Conservation (phyloP, 257 asterid genomes). For the Solanum etuberosum region DNA sequence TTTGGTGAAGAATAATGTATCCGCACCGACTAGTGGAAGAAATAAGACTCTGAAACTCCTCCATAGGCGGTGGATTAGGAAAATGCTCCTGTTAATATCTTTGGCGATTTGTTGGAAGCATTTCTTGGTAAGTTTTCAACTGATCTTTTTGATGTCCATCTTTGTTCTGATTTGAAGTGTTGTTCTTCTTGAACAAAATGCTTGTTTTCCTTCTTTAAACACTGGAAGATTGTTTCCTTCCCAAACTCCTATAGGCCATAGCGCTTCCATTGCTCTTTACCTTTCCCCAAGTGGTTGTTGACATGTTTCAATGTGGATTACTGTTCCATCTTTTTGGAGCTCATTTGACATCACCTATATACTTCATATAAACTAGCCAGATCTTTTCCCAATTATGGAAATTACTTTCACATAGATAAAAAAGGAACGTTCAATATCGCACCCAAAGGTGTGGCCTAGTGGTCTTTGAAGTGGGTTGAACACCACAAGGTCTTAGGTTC, state of each 20-base stretch:
- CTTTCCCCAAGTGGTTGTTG: background rate
- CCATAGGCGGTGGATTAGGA: constrained; percentile 50
- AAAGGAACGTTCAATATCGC: background rate
- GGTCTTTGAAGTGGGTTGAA: background rate
- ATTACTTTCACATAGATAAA: background rate
- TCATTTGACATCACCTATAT: background rate
- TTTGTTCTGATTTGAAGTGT: background rate
- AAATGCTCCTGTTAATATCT: constrained; percentile 32
- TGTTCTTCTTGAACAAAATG: background rate
- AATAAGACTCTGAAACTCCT: background rate
- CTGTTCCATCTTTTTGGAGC: background rate
- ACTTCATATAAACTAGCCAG: background rate
- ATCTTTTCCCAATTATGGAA: background rate
- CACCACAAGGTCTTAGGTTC: background rate
- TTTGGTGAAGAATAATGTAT: constrained; percentile 15
- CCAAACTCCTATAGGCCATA: background rate
- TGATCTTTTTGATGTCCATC: background rate
- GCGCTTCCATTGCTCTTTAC: background rate
- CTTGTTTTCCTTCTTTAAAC: background rate
- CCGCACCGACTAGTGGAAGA: background rate
- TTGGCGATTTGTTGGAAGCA: constrained; percentile 54
- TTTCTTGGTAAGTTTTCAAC: constrained; percentile 36
- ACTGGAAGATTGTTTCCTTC: background rate
- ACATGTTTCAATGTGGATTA: background rate
- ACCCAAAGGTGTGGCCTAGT: background rate